Evolutionary conservation across 2,329 filamentous ascomycete genomes (phyloP), one percentile per base, ranked within the genome.

Genomic region (Xylaria sp.): DNA sequence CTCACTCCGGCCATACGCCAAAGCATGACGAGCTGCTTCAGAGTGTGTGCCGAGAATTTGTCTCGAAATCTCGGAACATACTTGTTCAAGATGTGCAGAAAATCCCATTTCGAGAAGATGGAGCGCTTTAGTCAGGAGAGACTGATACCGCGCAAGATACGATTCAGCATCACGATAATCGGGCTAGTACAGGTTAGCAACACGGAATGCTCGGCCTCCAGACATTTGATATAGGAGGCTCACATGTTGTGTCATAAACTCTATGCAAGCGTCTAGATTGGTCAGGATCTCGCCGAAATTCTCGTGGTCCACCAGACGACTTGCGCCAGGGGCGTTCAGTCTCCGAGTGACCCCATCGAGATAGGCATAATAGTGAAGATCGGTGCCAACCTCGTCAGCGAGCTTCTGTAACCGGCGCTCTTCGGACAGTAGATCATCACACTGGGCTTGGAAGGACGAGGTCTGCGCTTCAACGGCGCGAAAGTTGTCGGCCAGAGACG

Each of bases 341-440:
- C 93, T 87, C 58, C 94, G 86, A 0, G 93, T 97, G 63, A 94
- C 93, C 49, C 90, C 93, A 67, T 99, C 95, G 5, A 99, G 84
- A 73, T 97, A 97, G 19, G 91, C 87, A 76, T 99, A 99, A 77
- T 96, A 97, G 73, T 94, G 89, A n/a, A 97, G 81, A 70, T 97
- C 96, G 23, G 92, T 91, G 25, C 92, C 90, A 60, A 99, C 90
- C 61, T 93, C 89, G 68, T 96, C 87, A 2, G 93, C 92, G 43
- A 99, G 84, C 67, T 84, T 85, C 65, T 92, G 88, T 42, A 97
- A 83, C 23, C 91, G 87, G 70, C 85, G 87, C 78, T 98, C 93
- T 71, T 97, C 94, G 1, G 86, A 82, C 31, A 98, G 80, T 2
- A 99, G 83, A 60, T 92, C 91, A 74, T 97, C 92, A 77, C 95